Evolutionary conservation across 148 eudicot genomes (phyloP), one percentile per base, ranked within the genome.

Genomic region (Euryodendron excelsum): DNA sequence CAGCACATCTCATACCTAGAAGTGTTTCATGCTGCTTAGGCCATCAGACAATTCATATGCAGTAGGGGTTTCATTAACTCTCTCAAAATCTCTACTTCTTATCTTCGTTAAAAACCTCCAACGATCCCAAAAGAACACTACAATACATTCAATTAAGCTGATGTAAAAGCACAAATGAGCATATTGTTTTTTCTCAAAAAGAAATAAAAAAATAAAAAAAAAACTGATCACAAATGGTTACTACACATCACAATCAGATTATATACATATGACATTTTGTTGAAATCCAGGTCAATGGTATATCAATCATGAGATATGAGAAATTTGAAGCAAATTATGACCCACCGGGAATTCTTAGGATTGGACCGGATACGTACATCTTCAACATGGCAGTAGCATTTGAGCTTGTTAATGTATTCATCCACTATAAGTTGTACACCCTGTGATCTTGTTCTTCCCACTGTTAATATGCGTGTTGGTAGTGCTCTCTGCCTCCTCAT

Each of bases 321-420:
- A 18, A 17, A 20, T 23, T 17, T 18, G 41, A 34, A 21, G 13
- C 10, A 21, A 41, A 37, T 11, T 0, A 23, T 8, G 33, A 71
- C 77, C 1, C 77, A 92, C 94, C 88, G 86, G 9, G 95, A 90
- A 82, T 93, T 93, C 84, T 85, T 93, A 11, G 97, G 95, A 82
- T 93, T 93, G 52, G 93, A 88, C 62, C 94, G 91, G 62, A 91
- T 66, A 60, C 83, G 91, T 25, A 88, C 86, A 81, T 90, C 89
- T 39, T 91, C 89, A 41, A 91, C 48, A 37, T 41, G 59, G 76
- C 97, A 91, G 77, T 91, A 93, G 68, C 81, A 78, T 45, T 81
- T 89, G 66, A 93, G 87, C 80, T 93, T 91, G 48, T 87, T 85
- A 52, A 84, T 79, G 77, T 93, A 93, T 39, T 91, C 92, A 75